Percentiles rank a stretch among this genome's conserved stretches.
Conservation (phyloP, 2,329 filamentous ascomycete genomes). For the Geosmithia flava region DNA sequence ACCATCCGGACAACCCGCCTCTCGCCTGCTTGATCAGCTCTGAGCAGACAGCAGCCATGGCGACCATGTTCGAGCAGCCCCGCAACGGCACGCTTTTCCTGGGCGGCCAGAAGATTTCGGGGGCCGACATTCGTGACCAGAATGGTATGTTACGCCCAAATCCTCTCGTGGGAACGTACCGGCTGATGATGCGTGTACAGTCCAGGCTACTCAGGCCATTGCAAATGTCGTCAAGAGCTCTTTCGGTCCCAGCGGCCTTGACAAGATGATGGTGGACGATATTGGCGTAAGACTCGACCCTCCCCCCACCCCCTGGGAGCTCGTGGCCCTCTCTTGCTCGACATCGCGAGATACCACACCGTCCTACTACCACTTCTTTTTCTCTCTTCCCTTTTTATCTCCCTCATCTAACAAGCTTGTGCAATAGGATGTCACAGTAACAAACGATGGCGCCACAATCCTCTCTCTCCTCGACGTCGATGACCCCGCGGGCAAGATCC, state of each 20-base stretch:
- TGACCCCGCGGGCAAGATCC: constrained; percentile 94
- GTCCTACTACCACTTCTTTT: background rate
- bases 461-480: constrained; percentile 91
- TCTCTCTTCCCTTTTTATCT: background rate
- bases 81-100: constrained; percentile 94
- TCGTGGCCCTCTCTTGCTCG: background rate
- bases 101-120: constrained; percentile 94
- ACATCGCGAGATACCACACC: constrained; percentile 1
- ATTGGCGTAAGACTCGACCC: constrained; percentile 58
- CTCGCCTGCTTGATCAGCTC: background rate
- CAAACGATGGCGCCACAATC: constrained; percentile 97
- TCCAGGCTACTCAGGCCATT: constrained; percentile 90
- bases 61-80: constrained; percentile 91
- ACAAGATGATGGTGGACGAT: constrained; percentile 99
- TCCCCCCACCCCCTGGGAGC: background rate
- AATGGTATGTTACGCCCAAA: constrained; percentile 50
- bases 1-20: background rate
- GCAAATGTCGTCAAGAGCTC: constrained; percentile 99
- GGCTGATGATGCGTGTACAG: constrained; percentile 26
- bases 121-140: constrained; percentile 91
- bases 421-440: constrained; percentile 83
- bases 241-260: constrained; percentile 89
- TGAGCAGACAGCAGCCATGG: constrained; percentile 47
- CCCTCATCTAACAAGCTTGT: background rate
- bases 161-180: background rate